Evolutionary conservation across 116 monocot species (phyloP).

Genomic region (Papilionanthe hybrid): DNA sequence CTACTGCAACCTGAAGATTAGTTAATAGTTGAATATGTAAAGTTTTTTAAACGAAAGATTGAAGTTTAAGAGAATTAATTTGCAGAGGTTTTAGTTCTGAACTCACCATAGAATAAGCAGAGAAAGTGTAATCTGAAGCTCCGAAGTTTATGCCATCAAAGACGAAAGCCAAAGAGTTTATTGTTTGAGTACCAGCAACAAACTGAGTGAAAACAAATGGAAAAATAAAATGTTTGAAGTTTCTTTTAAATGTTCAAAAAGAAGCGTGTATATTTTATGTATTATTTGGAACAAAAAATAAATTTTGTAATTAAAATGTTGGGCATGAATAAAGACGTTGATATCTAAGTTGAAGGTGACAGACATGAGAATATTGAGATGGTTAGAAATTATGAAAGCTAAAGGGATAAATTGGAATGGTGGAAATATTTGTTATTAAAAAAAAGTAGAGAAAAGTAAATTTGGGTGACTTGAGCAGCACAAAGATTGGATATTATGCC

Average conservation of each 20-base stretch:
- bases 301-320: neutral
- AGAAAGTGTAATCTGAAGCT: slow-evolving; percentile 57
- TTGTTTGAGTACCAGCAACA: slow-evolving; percentile 57
- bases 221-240: neutral
- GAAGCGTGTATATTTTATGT: neutral
- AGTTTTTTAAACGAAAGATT: neutral
- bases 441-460: neutral
- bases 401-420: neutral
- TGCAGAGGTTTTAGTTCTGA: neutral
- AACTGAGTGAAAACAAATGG: slow-evolving; percentile 26
- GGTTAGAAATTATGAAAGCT: neutral
- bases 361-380: neutral
- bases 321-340: neutral
- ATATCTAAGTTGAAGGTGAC: neutral
- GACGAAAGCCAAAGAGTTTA: slow-evolving; percentile 61
- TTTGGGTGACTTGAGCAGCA: neutral
- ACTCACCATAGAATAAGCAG: slow-evolving; percentile 63
- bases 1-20: slow-evolving; percentile 49
- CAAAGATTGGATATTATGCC: neutral
- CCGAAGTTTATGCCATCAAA: slow-evolving; percentile 73
- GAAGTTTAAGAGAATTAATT: neutral
- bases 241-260: neutral
- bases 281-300: neutral
- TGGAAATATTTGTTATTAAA: neutral
- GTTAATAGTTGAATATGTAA: neutral